Evolutionary conservation across 495 filamentous ascomycete genomes (phyloP).

Genomic region (Ascobolus immersus): DNA sequence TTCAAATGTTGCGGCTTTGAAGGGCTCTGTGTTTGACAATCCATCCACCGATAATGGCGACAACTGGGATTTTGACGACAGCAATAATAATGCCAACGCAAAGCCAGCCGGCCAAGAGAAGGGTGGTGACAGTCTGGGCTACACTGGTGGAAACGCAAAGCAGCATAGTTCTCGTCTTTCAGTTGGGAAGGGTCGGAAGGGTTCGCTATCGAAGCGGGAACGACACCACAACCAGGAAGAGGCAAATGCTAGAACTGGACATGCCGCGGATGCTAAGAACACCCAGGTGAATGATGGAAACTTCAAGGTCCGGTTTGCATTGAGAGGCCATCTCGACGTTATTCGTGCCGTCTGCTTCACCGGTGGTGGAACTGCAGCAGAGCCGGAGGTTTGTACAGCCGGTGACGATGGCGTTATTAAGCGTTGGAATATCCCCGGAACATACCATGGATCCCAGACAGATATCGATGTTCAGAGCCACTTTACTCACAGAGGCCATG

Average conservation of each 20-base stretch:
- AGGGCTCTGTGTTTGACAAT: not conserved
- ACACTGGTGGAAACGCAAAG: constrained; percentile 11
- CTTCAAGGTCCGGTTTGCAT: constrained; percentile 81
- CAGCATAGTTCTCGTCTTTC: constrained; percentile 44
- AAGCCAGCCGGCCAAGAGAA: not conserved
- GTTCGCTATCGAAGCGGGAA: constrained; percentile 40
- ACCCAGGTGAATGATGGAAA: constrained; percentile 35
- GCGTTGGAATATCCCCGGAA: constrained; percentile 74
- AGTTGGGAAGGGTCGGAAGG: constrained; percentile 45
- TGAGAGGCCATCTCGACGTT: constrained; percentile 79
- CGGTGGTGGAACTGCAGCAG: constrained; percentile 74
- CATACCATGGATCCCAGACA: constrained; percentile 26
- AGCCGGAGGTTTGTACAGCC: constrained; percentile 88
- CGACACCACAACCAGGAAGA: constrained; percentile 25
- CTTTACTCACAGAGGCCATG: constrained; percentile 84
- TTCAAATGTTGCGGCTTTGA: too few relatives aligned
- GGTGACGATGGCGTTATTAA: constrained; percentile 92
- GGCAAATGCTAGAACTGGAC: constrained; percentile 19
- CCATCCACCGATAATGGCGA: constrained; percentile 30
- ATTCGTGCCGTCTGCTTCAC: constrained; percentile 87
- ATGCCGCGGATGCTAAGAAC: constrained; percentile 19
- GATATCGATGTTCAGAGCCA: constrained; percentile 80
- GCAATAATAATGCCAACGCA: too few relatives aligned
- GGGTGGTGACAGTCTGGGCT: not conserved
- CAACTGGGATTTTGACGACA: constrained; percentile 81